Conservation (phyloP, 192 early-diverging fungal genomes). For the Coemansia sp. region DNA sequence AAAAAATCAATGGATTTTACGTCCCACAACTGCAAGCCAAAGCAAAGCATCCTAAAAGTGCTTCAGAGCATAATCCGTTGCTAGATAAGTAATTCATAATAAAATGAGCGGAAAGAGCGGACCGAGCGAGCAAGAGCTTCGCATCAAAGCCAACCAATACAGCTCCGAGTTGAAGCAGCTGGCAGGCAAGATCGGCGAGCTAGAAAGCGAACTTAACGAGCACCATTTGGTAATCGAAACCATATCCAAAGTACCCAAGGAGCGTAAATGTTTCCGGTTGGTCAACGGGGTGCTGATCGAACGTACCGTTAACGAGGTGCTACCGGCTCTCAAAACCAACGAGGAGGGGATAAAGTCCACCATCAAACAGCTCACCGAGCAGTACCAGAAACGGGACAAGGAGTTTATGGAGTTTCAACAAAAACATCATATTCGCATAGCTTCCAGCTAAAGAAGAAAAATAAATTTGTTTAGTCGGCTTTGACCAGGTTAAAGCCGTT, state of each 20-base stretch:
- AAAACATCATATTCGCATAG: slow-evolving; percentile 82
- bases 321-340: slow-evolving; percentile 85
- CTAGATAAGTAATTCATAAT: no score
- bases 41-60: neutral
- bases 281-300: slow-evolving; percentile 93
- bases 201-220: slow-evolving; percentile 91
- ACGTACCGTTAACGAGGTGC: slow-evolving; percentile 85
- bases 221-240: slow-evolving; percentile 87
- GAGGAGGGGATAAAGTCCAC: slow-evolving; percentile 76
- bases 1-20: no score
- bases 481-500: slow-evolving; percentile 30
- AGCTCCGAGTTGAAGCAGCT: slow-evolving; percentile 79
- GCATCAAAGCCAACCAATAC: slow-evolving; percentile 55
- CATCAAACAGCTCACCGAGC: slow-evolving; percentile 70
- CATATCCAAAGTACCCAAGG: slow-evolving; percentile 72
- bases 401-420: slow-evolving; percentile 86
- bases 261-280: slow-evolving; percentile 90
- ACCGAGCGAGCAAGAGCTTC: slow-evolving; percentile 41
- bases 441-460: slow-evolving; percentile 7
- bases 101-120: slow-evolving; percentile 6
- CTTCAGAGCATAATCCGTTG: no score
- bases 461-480: slow-evolving; percentile 25
- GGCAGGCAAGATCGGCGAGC: slow-evolving; percentile 88
- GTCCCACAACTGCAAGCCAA: no score
- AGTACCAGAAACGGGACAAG: slow-evolving; percentile 87